Conservation (phyloP, 2,329 filamentous ascomycete genomes). For the Macrophomina phaseolina region DNA sequence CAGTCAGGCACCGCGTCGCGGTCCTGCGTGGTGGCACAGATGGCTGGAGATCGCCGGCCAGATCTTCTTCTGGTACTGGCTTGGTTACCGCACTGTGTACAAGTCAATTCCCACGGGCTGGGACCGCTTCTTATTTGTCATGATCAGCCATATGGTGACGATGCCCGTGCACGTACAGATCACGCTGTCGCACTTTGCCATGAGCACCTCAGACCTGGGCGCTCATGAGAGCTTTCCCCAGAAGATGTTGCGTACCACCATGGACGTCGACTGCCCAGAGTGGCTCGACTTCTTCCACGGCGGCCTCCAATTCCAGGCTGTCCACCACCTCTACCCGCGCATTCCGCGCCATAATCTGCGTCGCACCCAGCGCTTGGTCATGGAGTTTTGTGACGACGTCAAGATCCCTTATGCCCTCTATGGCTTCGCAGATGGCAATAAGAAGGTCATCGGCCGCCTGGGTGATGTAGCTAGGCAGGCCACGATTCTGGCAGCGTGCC, state of each 20-base stretch:
- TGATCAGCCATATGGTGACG: constrained; percentile 69
- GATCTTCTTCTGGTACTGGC: constrained; percentile 70
- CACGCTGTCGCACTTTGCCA: constrained; percentile 74
- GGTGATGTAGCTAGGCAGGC: constrained; percentile 67
- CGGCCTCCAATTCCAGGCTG: constrained; percentile 73
- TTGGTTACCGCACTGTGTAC: constrained; percentile 70
- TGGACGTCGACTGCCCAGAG: constrained; percentile 74
- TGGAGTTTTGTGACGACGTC: constrained; percentile 69
- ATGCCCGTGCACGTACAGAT: constrained; percentile 75
- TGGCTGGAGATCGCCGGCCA: constrained; percentile 69
- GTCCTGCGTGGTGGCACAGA: constrained; percentile 70
- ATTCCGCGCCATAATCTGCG: constrained; percentile 72
- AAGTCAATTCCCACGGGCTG: constrained; percentile 63
- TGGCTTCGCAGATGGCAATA: constrained; percentile 68
- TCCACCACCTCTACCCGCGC: constrained; percentile 73
- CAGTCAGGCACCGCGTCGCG: constrained; percentile 60
- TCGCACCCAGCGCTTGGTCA: constrained; percentile 63
- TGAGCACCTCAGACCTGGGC: constrained; percentile 70
- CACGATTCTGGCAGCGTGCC: constrained; percentile 63
- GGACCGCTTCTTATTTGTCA: constrained; percentile 65
- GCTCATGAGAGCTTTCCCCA: constrained; percentile 70
- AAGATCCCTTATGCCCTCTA: constrained; percentile 67
- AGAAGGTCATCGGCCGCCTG: constrained; percentile 59
- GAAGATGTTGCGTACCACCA: constrained; percentile 72
- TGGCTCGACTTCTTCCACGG: constrained; percentile 77